Evolutionary conservation across 2,329 filamentous ascomycete species (phyloP).

Genomic region (Hortaea werneckii): DNA sequence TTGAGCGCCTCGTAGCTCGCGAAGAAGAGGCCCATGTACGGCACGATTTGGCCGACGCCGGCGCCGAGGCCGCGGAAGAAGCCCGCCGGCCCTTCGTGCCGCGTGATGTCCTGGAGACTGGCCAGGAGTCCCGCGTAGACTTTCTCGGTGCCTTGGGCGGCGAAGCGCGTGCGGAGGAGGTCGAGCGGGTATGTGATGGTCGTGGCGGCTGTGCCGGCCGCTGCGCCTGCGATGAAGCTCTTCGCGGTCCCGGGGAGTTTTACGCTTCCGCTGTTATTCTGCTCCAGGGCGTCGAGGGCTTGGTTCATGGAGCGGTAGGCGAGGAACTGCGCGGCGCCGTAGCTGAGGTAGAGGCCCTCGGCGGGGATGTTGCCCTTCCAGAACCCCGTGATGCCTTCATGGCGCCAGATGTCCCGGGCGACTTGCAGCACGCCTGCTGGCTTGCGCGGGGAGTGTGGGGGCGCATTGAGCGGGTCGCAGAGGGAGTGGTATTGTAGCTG

Average conservation of each 20-base stretch:
- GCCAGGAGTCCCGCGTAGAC: constrained; percentile 65
- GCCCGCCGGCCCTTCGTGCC: constrained; percentile 63
- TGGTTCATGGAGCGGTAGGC: constrained; percentile 69
- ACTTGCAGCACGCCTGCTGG: constrained; percentile 18
- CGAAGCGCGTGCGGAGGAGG: constrained; percentile 85
- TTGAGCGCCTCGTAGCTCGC: constrained; percentile 70
- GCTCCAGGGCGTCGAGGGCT: constrained; percentile 47
- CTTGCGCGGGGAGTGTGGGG: neutral
- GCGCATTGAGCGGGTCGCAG: constrained; percentile 54
- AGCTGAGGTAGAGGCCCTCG: constrained; percentile 86
- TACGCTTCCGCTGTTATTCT: constrained; percentile 38
- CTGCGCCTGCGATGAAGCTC: constrained; percentile 73
- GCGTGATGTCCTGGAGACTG: constrained; percentile 62
- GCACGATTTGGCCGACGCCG: constrained; percentile 76
- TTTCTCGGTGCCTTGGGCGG: constrained; percentile 74
- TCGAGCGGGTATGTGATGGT: constrained; percentile 84
- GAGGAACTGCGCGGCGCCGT: constrained; percentile 82
- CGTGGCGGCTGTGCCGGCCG: constrained; percentile 74
- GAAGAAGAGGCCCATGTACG: constrained; percentile 97
- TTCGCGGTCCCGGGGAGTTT: constrained; percentile 56
- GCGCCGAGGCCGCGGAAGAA: constrained; percentile 85
- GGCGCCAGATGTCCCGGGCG: constrained; percentile 55
- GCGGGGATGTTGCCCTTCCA: constrained; percentile 99
- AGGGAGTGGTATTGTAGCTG: constrained; percentile 85
- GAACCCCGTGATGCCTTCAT: constrained; percentile 74